A percentile compares a stretch with the other conserved stretches of the same genome.
These are phyloP conservation scores for Endoconidiophora polonica DNA, from an alignment of 2,329 filamentous ascomycete genomes.

Conservation along the genomic window DNA sequence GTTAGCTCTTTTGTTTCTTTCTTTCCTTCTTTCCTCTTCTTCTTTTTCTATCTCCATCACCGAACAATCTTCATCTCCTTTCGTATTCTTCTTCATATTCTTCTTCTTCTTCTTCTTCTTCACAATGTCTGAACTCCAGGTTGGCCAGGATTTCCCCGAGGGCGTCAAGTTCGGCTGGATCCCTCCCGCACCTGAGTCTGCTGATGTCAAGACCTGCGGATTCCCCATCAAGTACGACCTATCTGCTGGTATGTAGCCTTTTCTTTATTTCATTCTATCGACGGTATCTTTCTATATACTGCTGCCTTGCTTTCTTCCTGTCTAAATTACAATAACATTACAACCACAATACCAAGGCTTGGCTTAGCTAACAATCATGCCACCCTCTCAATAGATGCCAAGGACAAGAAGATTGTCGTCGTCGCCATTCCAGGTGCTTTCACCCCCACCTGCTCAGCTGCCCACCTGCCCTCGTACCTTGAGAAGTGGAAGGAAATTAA, in stretches of 20 bases:
- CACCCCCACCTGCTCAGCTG: conserved; percentile 70
- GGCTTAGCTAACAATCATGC: conserved; percentile 2
- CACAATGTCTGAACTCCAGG: conserved; percentile 49
- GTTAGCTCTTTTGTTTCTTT: neutral
- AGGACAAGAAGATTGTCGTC: conserved; percentile 38
- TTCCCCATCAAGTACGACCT: conserved; percentile 64
- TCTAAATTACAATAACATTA: neutral
- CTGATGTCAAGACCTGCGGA: conserved; percentile 59
- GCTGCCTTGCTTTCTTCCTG: conserved; percentile 3
- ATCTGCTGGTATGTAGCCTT: conserved; percentile 41
- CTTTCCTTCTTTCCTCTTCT: conserved; percentile 1
- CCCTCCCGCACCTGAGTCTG: conserved; percentile 52
- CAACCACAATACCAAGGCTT: neutral
- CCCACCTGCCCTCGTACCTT: conserved; percentile 69
- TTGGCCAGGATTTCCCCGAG: conserved; percentile 69
- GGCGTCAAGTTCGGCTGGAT: conserved; percentile 73
- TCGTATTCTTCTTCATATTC: neutral
- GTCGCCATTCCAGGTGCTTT: conserved; percentile 54
- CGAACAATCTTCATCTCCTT: neutral
- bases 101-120: conserved; percentile 4
- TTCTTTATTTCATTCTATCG: neutral
- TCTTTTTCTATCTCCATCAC: neutral
- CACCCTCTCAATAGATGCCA: conserved; percentile 27
- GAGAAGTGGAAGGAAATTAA: conserved; percentile 52
- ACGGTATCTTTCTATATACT: neutral